Percentiles rank a stretch among this genome's conserved stretches.
These are phyloP conservation scores for Hortaea werneckii DNA, from an alignment of 2,329 filamentous ascomycete genomes.

Conservation along the genomic window DNA sequence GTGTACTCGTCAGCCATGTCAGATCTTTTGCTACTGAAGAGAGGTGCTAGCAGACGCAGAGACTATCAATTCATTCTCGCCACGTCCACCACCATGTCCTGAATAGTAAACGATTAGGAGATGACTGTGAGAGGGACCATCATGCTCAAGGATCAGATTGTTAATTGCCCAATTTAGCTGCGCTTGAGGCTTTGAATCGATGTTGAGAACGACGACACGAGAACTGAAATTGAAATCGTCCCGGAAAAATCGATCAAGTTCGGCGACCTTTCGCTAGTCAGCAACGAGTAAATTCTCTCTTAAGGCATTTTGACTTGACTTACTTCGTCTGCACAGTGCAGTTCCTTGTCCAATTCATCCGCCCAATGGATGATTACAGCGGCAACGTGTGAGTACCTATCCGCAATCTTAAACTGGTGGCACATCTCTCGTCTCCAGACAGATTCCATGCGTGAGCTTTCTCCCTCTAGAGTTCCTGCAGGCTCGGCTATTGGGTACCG, in stretches of 20 bases:
- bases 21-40: not conserved
- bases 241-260: not conserved
- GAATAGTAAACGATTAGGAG: conserved; percentile 29
- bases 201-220: conserved; percentile 21
- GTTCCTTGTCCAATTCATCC: conserved; percentile 23
- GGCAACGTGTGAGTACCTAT: conserved; percentile 25
- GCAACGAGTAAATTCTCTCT: not conserved
- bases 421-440: not conserved
- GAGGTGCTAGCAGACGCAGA: not conserved
- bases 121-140: conserved; percentile 6
- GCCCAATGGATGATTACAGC: conserved; percentile 30
- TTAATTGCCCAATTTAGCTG: conserved; percentile 23
- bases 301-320: not conserved
- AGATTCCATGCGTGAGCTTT: too few relatives aligned
- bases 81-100: conserved; percentile 18
- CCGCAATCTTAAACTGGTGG: conserved; percentile 14
- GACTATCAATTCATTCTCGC: not conserved
- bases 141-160: conserved; percentile 18
- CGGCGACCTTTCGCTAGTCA: not conserved
- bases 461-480: too few relatives aligned
- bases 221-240: not conserved
- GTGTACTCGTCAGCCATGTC: not conserved
- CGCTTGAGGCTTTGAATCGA: conserved; percentile 23
- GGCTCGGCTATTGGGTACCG: too few relatives aligned
- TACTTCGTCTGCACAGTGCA: conserved; percentile 26